phyloP scores from a whole-genome alignment of 2,329 filamentous ascomycete genomes.

The Dichotomopilus funicola region DNA sequence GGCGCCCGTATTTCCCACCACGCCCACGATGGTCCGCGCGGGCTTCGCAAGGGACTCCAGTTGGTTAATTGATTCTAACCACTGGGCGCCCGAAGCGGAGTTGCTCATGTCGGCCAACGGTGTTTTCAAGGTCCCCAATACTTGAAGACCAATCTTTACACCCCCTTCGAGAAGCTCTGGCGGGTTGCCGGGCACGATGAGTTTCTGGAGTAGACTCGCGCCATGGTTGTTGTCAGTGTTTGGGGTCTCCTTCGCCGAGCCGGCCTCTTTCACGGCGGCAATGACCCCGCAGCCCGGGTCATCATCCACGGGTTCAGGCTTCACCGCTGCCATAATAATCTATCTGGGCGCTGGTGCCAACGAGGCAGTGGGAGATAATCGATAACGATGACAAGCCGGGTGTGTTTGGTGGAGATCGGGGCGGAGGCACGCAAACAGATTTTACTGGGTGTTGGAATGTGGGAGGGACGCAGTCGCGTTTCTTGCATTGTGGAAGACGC shows the following conservation, averaged over 20 bases:
- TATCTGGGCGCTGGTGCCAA: too few species aligned
- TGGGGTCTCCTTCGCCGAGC: neutral
- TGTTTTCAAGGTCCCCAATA: constrained; percentile 11
- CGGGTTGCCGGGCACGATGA: neutral
- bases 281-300: neutral
- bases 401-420: too few species aligned
- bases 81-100: constrained; percentile 9
- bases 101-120: constrained; percentile 5
- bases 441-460: neutral
- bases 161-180: constrained; percentile 14
- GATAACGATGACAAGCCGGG: too few species aligned
- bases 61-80: constrained; percentile 15
- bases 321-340: constrained; percentile 6
- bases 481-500: constrained; percentile 4
- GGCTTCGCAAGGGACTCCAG: constrained; percentile 23
- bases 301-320: constrained; percentile 8
- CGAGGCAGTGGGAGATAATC: too few species aligned
- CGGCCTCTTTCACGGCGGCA: neutral
- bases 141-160: constrained; percentile 9
- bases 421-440: neutral
- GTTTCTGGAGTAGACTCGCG: constrained; percentile 9
- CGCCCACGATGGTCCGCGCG: constrained; percentile 41
- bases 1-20: constrained; percentile 55
- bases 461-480: neutral
- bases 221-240: neutral